Conservation (phyloP, 2,329 filamentous ascomycete species). For the Ophiostoma tasmaniense region DNA sequence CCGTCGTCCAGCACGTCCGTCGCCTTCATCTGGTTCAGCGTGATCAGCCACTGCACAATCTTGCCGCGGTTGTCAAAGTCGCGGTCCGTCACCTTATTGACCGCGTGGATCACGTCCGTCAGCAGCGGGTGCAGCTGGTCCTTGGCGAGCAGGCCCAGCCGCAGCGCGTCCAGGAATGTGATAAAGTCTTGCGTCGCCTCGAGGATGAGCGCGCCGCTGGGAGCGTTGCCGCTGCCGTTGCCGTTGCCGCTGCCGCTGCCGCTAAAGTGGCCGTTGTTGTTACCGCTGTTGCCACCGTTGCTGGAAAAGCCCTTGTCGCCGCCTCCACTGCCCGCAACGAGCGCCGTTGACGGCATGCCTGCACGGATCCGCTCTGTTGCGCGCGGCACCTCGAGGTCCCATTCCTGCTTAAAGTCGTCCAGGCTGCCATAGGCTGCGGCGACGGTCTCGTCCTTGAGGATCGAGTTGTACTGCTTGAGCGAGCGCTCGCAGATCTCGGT, state of each 20-base stretch:
- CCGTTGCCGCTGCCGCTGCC: conserved; percentile 31
- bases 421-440: conserved; percentile 77
- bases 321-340: conserved; percentile 38
- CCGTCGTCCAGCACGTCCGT: conserved; percentile 83
- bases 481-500: conserved; percentile 92
- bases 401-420: conserved; percentile 83
- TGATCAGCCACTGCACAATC: conserved; percentile 97
- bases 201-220: conserved; percentile 62
- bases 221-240: conserved; percentile 20
- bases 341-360: conserved; percentile 79
- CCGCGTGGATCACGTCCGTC: conserved; percentile 91
- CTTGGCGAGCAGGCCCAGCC: conserved; percentile 85
- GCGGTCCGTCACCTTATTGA: conserved; percentile 91
- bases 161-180: conserved; percentile 90
- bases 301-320: conserved; percentile 30
- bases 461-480: conserved; percentile 93
- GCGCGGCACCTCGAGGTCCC: conserved; percentile 93
- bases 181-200: conserved; percentile 98
- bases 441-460: conserved; percentile 84
- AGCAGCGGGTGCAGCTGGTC: conserved; percentile 93
- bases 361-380: conserved; percentile 88
- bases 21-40: conserved; percentile 94
- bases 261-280: conserved; percentile 30
- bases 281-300: conserved; percentile 43
- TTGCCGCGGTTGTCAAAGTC: conserved; percentile 95